phyloP scores from a whole-genome alignment of 1,139 yeast species.

The Scheffersomyces cryptocercus region DNA sequence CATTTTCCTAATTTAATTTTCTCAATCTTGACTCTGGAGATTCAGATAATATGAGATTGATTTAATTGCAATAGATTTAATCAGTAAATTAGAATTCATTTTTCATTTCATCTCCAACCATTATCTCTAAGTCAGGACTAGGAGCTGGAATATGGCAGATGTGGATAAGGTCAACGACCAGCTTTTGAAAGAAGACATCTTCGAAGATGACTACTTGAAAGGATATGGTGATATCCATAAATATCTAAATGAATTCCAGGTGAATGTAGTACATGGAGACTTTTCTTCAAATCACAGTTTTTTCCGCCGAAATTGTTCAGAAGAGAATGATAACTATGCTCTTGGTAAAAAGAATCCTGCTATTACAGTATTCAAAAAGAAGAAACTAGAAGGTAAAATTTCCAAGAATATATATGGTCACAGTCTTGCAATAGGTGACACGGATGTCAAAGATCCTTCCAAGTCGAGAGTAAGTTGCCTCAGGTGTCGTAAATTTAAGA shows the following conservation, averaged over 20 bases:
- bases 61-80: too few relatives aligned
- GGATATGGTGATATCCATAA: conserved; percentile 10
- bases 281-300: not conserved
- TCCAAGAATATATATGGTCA: conserved; percentile 20
- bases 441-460: conserved; percentile 14
- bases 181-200: conserved; percentile 3
- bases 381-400: conserved; percentile 10
- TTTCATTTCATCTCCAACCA: too few relatives aligned
- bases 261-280: conserved; percentile 6
- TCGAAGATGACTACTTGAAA: conserved; percentile 9
- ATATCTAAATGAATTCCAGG: conserved; percentile 18
- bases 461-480: conserved; percentile 23
- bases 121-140: too few relatives aligned
- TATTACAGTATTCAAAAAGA: conserved; percentile 24
- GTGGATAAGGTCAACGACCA: not conserved
- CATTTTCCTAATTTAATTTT: too few relatives aligned
- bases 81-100: too few relatives aligned
- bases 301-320: not conserved
- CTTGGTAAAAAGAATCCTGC: conserved; percentile 7
- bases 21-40: too few relatives aligned
- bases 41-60: too few relatives aligned
- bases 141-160: too few relatives aligned
- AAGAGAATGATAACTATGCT: not conserved
- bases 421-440: conserved; percentile 15
- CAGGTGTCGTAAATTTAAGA: conserved; percentile 26